Evolutionary conservation across 148 eudicot genomes (phyloP).

Genomic region (Camellia japonica): DNA sequence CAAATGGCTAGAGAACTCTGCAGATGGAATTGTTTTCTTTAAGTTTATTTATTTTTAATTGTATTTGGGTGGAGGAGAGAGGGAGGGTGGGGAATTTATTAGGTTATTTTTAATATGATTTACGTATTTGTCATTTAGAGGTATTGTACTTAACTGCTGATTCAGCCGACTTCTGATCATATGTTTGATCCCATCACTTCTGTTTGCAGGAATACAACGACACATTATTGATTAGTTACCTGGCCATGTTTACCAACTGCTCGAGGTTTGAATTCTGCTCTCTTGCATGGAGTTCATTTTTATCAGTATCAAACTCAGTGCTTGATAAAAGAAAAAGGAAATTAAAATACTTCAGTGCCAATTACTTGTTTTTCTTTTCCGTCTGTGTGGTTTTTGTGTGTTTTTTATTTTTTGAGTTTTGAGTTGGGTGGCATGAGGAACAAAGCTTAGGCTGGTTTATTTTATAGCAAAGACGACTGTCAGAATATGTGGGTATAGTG

Average conservation of each 20-base stretch:
- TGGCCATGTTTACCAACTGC: conserved; percentile 90
- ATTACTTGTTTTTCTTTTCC: background rate
- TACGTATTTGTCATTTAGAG: background rate
- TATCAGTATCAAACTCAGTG: background rate
- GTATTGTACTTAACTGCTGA: background rate
- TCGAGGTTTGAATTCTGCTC: conserved; percentile 57
- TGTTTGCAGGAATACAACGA: conserved; percentile 87
- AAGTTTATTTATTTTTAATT: background rate
- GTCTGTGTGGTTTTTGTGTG: too few species aligned
- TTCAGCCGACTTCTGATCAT: background rate
- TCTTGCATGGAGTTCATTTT: background rate
- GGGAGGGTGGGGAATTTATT: too few species aligned
- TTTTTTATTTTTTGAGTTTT: background rate
- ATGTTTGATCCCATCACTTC: background rate
- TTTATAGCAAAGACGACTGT: background rate
- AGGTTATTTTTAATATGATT: too few species aligned
- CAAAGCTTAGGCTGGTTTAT: background rate
- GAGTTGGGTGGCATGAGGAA: background rate
- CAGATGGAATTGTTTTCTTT: background rate
- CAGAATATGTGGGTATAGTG: background rate
- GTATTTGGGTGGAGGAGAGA: background rate
- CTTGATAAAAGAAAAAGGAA: background rate
- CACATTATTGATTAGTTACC: conserved; percentile 72
- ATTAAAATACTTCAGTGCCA: background rate
- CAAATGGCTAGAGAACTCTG: background rate